phyloP scores from a whole-genome alignment of 2,329 filamentous ascomycete genomes.

The Fragosphaeria purpurea region DNA sequence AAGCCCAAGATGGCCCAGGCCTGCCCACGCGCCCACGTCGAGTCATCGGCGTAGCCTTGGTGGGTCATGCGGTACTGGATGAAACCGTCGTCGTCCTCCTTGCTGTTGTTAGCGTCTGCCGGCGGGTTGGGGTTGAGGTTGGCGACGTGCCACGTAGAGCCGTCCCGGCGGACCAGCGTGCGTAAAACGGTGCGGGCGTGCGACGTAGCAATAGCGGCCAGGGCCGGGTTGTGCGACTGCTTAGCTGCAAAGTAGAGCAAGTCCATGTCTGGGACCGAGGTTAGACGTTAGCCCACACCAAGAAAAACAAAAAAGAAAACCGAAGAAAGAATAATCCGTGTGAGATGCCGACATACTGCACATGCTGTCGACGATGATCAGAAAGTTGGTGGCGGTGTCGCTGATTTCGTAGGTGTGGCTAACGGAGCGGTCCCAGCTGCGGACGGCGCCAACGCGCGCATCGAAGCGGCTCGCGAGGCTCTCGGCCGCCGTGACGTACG shows the following conservation, averaged over 20 bases:
- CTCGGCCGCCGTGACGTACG: conserved; percentile 24
- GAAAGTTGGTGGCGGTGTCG: conserved; percentile 24
- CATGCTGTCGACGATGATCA: conserved; percentile 35
- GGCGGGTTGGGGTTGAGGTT: conserved; percentile 33
- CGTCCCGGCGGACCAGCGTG: conserved; percentile 31
- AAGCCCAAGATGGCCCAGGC: conserved; percentile 43
- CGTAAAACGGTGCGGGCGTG: conserved; percentile 32
- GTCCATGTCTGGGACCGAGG: conserved; percentile 18
- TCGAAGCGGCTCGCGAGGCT: conserved; percentile 34
- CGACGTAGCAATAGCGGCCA: conserved; percentile 20
- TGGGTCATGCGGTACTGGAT: conserved; percentile 36
- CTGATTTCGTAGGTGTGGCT: conserved; percentile 22
- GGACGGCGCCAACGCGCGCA: conserved; percentile 32
- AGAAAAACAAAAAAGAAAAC: not conserved
- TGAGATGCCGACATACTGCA: conserved; percentile 14
- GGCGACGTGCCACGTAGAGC: conserved; percentile 33
- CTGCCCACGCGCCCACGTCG: conserved; percentile 42
- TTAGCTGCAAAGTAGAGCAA: conserved; percentile 26
- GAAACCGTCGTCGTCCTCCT: conserved; percentile 22
- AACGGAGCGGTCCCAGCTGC: conserved; percentile 34
- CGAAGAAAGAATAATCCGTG: not conserved
- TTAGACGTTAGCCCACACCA: not conserved
- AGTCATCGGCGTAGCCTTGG: conserved; percentile 35
- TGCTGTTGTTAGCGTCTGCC: not conserved
- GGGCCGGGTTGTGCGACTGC: conserved; percentile 17